Evolutionary conservation across 73 alveolate genomes (phyloP).

Genomic region (Symbiodinium natans): DNA sequence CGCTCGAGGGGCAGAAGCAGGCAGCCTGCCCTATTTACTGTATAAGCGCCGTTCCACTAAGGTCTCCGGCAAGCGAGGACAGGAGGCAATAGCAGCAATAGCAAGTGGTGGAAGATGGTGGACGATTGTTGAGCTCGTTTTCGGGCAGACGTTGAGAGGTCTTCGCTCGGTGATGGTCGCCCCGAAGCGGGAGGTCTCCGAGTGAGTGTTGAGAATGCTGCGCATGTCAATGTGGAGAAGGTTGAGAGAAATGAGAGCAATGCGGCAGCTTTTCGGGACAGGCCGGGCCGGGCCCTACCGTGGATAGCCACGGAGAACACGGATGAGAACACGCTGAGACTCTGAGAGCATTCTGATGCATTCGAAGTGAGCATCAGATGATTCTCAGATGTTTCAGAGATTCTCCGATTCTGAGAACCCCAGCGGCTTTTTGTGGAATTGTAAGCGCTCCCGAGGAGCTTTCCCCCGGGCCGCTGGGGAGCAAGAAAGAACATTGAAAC

Average conservation of each 20-base stretch:
- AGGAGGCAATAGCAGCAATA: background rate
- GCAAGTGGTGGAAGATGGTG: background rate
- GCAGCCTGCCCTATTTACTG: too few species aligned
- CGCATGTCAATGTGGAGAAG: background rate
- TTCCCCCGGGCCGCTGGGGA: background rate
- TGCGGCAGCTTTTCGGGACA: background rate
- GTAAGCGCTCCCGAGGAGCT: background rate
- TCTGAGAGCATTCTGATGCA: too few species aligned
- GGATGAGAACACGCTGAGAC: background rate
- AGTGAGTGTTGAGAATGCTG: background rate
- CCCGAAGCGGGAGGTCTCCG: background rate
- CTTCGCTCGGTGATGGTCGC: background rate
- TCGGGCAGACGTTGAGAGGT: background rate
- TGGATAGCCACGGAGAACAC: background rate
- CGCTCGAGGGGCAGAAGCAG: too few species aligned
- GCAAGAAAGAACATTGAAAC: too few species aligned
- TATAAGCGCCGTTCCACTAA: background rate
- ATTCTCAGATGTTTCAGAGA: too few species aligned
- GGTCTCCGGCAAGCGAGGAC: constrained; percentile 1
- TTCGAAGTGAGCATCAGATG: too few species aligned
- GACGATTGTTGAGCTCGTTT: background rate
- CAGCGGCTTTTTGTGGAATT: background rate
- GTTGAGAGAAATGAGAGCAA: background rate
- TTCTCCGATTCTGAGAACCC: background rate
- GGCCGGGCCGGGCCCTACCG: background rate